Percentiles rank a stretch among this genome's conserved stretches.
Evolutionary conservation across 176 grass and related monocot species (phyloP).

Genomic region (Phoenix dactylifera): DNA sequence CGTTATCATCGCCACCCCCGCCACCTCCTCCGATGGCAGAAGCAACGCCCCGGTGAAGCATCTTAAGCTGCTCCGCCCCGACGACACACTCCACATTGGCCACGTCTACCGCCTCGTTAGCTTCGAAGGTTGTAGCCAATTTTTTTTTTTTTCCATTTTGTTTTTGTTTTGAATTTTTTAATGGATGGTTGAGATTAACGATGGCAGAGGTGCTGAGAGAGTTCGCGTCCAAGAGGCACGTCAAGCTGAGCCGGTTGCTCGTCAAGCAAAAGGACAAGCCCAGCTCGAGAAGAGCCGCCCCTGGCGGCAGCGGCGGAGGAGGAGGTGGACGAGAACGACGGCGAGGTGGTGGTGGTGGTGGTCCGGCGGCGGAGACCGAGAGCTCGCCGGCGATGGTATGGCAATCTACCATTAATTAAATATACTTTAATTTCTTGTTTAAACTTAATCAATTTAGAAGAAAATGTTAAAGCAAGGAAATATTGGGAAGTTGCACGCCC

Average conservation of each 20-base stretch:
- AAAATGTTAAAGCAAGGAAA: too few species aligned
- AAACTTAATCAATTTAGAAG: too few species aligned
- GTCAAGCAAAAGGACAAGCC: slow-evolving; percentile 20
- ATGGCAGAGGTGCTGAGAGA: slow-evolving; percentile 67
- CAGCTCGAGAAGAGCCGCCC: too few species aligned
- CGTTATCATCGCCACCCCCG: slow-evolving; percentile 39
- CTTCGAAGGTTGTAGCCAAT: slow-evolving; percentile 58
- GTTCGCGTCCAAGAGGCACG: slow-evolving; percentile 68
- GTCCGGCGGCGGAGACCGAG: background rate
- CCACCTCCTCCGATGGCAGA: background rate
- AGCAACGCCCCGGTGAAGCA: slow-evolving; percentile 36
- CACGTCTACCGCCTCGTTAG: slow-evolving; percentile 89
- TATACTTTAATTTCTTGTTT: too few species aligned
- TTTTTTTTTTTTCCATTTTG: too few species aligned
- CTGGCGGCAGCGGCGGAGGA: background rate
- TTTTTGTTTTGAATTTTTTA: background rate
- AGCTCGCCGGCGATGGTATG: slow-evolving; percentile 6
- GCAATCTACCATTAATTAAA: too few species aligned
- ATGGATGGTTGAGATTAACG: too few species aligned
- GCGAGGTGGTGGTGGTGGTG: slow-evolving; percentile 20
- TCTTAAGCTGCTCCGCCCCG: slow-evolving; percentile 91
- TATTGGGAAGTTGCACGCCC: too few species aligned
- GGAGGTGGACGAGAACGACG: slow-evolving; percentile 13
- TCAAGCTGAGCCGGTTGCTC: slow-evolving; percentile 65
- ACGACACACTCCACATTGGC: slow-evolving; percentile 76